These are phyloP conservation scores for Pythium myriotylum DNA, from an alignment of 352 stramenopile genomes.

Conservation along the genomic window DNA sequence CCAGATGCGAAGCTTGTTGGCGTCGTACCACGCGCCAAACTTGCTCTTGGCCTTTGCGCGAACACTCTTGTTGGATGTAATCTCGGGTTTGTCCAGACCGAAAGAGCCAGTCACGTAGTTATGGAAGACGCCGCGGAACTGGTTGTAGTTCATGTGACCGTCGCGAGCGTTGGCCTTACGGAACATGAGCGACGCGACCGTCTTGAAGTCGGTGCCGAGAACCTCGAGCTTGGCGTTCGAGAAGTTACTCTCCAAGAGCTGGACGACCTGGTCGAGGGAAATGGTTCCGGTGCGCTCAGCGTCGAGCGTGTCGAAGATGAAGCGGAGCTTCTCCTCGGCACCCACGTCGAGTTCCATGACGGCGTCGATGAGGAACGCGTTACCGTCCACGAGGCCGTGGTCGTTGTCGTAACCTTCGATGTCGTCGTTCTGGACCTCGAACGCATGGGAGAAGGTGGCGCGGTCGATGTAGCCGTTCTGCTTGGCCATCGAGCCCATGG, in stretches of 20 bases:
- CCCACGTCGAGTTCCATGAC: constrained; percentile 77
- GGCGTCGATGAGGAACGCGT: constrained; percentile 81
- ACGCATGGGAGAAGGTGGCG: constrained; percentile 74
- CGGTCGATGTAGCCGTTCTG: constrained; percentile 66
- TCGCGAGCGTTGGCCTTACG: constrained; percentile 58
- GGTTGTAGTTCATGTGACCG: constrained; percentile 65
- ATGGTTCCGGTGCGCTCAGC: constrained; percentile 51
- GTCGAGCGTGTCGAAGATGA: constrained; percentile 87
- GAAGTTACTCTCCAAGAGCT: constrained; percentile 77
- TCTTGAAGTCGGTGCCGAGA: constrained; percentile 69
- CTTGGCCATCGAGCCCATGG: constrained; percentile 72
- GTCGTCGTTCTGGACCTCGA: constrained; percentile 62
- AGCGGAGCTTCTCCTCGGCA: constrained; percentile 75
- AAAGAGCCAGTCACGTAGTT: constrained; percentile 70
- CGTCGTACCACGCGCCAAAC: constrained; percentile 67
- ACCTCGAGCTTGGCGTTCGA: constrained; percentile 70
- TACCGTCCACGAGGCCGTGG: constrained; percentile 65
- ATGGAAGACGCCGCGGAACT: constrained; percentile 75
- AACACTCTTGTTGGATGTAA: constrained; percentile 23
- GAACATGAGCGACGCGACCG: constrained; percentile 73
- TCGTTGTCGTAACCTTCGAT: constrained; percentile 59
- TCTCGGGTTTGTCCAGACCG: constrained; percentile 40
- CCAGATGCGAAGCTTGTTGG: constrained; percentile 77
- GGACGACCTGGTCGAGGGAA: constrained; percentile 61
- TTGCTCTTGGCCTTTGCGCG: constrained; percentile 52